Evolutionary conservation across 352 stramenopile genomes (phyloP).

Genomic region (Phytophthora lateralis): DNA sequence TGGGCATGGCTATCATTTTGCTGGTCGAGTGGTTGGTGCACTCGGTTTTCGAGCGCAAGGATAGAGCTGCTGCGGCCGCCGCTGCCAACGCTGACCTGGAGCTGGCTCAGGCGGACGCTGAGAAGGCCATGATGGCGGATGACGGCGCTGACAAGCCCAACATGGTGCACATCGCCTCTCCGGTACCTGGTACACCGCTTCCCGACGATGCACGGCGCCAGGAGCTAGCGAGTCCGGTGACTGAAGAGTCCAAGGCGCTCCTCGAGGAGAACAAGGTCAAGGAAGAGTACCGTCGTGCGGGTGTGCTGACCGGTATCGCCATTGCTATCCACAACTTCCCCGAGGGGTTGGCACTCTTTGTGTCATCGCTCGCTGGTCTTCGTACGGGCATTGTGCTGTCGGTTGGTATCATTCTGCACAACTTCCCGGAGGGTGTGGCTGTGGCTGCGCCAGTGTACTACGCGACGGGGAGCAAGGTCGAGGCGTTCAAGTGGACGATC

Average conservation of each 20-base stretch:
- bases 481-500: conserved; percentile 93
- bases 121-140: conserved; percentile 20
- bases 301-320: conserved; percentile 92
- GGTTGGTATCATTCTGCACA: conserved; percentile 97
- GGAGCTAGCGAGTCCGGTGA: conserved; percentile 33
- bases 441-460: conserved; percentile 97
- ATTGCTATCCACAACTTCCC: conserved; percentile 98
- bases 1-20: conserved; percentile 61
- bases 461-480: conserved; percentile 91
- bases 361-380: conserved; percentile 91
- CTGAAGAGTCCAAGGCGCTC: conserved; percentile 18
- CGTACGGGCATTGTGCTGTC: conserved; percentile 91
- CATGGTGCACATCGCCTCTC: conserved; percentile 32
- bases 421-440: conserved; percentile 96
- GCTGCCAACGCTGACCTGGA: conserved; percentile 22
- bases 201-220: conserved; percentile 14
- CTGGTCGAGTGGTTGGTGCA: conserved; percentile 68
- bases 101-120: conserved; percentile 5
- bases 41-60: conserved; percentile 34
- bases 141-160: conserved; percentile 24
- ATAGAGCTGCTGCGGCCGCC: conserved; percentile 13
- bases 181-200: conserved; percentile 35
- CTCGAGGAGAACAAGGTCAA: conserved; percentile 36
- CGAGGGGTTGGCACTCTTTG: conserved; percentile 96
- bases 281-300: conserved; percentile 76